Evolutionary conservation across 2,329 filamentous ascomycete species (phyloP), one percentile per base, ranked within the genome.

Genomic region (Talaromyces sp.): DNA sequence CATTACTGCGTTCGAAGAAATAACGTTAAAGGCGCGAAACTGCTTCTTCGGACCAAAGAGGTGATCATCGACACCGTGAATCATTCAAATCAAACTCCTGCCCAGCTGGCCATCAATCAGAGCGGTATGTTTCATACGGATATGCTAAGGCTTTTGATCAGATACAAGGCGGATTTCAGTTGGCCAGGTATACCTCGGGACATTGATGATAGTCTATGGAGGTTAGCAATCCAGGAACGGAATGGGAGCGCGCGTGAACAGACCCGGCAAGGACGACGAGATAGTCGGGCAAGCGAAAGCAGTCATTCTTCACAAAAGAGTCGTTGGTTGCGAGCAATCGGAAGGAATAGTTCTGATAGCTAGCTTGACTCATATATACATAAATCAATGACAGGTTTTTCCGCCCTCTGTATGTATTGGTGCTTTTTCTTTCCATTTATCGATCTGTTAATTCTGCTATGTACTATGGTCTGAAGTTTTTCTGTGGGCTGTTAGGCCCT

Each of bases 1-100:
- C 62, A 64, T 37, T 64, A 64, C 27, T 64, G 52, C 35, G 50
- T 64, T 48, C 13, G 41, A 19, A 57, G 54, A 43, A 56, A 31
- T 39, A 50, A 64, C 13, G 22, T 22, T 24, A 1, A 0, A 3
- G 33, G 45, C 6, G 62, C 62, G 11, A 19, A 59, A 48, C 16
- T 63, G 19, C 58, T 67, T n/a, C 65, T 67, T 3, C 16, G 45
- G 9, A 54, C 33, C 6, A 31, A 41, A 24, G 22, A 41, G 1
- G 63, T 63, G 19, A 31, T 43, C 37, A 59, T 63, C 27, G 63
- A 67, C 54, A 45, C 37, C n/a, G 37, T 35, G 41, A 50, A 47
- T 16, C 43, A 62, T 19, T 11, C 39, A 16, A 45, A 61, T 54
- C 37, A 52, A 54, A 54, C 47, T 14, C 47, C 60, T 19, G 60